Evolutionary conservation across 2,329 filamentous ascomycete species (phyloP), one percentile per base, ranked within the genome.

Genomic region (Aspergillus pseudonomiae): DNA sequence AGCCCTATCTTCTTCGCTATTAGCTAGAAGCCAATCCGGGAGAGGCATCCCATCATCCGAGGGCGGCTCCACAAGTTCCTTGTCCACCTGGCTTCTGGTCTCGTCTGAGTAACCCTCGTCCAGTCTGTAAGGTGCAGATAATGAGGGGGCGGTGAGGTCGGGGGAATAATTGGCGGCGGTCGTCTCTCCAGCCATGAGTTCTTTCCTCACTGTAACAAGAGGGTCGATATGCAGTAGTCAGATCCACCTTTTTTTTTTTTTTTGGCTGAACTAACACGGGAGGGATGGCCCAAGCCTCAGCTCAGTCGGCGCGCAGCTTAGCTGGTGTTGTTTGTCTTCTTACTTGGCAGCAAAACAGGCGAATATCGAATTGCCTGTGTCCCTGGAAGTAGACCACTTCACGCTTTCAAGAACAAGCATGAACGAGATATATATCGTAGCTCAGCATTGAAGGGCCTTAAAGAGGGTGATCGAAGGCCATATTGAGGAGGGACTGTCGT

Each of bases 61-160:
- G 54, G 74, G 68, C 48, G 76, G 72, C 26, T 75, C 75, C 48
- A 64, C 56, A 5, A 74, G 69, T 39, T 79, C 79, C 67, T 77
- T 77, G 56, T 80, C 80, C 57, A 76, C 69, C 65, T 79, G 79
- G 63, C 78, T 87, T 65, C 82, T 78, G 3, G 84, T 86, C 56
- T 94, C 91, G 75, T 95, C 92, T 6, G 92, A 94, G 77, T 95
- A 96, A 72, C 93, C 93, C 80, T 96, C 93, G 80, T 96, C 92
- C 63, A 93, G 85, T 76, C 89, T 82, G 68, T 86, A 83, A 36
- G 86, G 71, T 21, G 74, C 68, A n/a, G 74, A 71, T 43, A 75
- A 65, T 39, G 75, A 72, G 39, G 74, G 68, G 56, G 70, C 62
- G 36, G 73, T 61, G 66, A 75, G 74, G 19, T 69, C 70, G 54